Evolutionary conservation across 805 yeast genomes (phyloP), one percentile per base, ranked within the genome.

Genomic region (Metschnikowia koreensis): DNA sequence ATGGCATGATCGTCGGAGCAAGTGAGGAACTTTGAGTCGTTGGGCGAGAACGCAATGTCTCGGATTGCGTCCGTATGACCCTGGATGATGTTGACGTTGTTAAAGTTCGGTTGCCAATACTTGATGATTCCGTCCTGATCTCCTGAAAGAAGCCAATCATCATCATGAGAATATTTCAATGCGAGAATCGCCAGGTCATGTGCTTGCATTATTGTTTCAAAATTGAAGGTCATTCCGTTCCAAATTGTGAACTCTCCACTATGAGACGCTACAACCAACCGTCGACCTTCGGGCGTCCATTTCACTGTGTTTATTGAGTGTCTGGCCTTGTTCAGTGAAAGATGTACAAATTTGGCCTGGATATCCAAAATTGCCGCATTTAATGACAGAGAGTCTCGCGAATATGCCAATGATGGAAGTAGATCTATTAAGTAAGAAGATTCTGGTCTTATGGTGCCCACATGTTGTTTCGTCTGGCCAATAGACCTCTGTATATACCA

Each of bases 161-260:
- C 97, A 54, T 86, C 85, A 66, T 90, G 96, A 6, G 94, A 84
- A 70, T 93, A 94, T 57, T 81, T 79, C 63, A 90, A 73, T 1
- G 93, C 77, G 34, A 91, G 79, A 37, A 94, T 87, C 0, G 97
- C 91, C 53, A 87, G 78, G 66, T 94, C 99, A 69, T 94, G 99
- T 1, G 98, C 98, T 74, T 94, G 99, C 96, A 92, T 94, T 57
- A 94, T 91, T 49, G 97, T 89, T 67, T 94, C 99, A 66, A 94
- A 91, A 65, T 89, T 90, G 71, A 93, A 94, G 9, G 96, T 86
- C 77, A 88, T 81, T 10, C 98, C 97, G 67, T 92, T 91, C 98
- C 98, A 94, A 43, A 94, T 74, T 11, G 98, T 92, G 69, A 94
- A 92, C 66, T 94, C 99, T 40, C 99, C 99, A 51, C 89, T 82